Evolutionary conservation across 140 eudicot species (phyloP).

Genomic region (Bidens hawaiensis): DNA sequence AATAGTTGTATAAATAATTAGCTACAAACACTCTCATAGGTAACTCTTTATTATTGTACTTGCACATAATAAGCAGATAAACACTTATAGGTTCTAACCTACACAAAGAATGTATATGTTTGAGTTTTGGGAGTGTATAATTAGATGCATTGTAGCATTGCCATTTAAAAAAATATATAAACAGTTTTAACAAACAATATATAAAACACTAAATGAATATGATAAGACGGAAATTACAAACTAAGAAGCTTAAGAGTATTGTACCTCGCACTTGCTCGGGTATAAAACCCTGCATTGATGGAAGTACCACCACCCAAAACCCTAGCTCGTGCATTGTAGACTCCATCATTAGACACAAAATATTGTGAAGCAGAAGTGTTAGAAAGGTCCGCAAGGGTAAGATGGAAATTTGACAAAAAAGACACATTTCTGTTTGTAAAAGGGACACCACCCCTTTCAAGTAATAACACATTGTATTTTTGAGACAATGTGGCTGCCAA

Average conservation of each 20-base stretch:
- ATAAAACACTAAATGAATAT: background rate
- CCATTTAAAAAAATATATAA: background rate
- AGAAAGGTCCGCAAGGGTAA: constrained; percentile 80
- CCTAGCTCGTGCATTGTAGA: constrained; percentile 79
- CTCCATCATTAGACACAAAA: constrained; percentile 88
- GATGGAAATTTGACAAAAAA: constrained; percentile 67
- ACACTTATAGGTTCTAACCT: too few relatives aligned
- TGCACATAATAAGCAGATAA: too few relatives aligned
- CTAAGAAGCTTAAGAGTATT: background rate
- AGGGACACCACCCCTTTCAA: constrained; percentile 95
- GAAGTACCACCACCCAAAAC: constrained; percentile 77
- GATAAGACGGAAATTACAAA: background rate
- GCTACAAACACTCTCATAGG: background rate
- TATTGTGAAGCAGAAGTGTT: constrained; percentile 69
- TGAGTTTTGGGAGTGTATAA: too few relatives aligned
- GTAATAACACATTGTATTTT: constrained; percentile 59
- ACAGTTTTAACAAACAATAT: background rate
- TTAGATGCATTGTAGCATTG: too few relatives aligned
- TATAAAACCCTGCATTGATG: constrained; percentile 98
- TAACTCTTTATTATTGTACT: too few relatives aligned
- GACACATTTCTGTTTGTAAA: constrained; percentile 69
- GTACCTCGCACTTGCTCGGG: constrained; percentile 90
- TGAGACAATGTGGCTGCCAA: constrained; percentile 88
- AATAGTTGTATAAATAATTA: background rate
- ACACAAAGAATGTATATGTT: too few relatives aligned